Evolutionary conservation across 441 rosid species (phyloP), one percentile per base, ranked within the genome.

Genomic region (Arabidopsis lyrata): DNA sequence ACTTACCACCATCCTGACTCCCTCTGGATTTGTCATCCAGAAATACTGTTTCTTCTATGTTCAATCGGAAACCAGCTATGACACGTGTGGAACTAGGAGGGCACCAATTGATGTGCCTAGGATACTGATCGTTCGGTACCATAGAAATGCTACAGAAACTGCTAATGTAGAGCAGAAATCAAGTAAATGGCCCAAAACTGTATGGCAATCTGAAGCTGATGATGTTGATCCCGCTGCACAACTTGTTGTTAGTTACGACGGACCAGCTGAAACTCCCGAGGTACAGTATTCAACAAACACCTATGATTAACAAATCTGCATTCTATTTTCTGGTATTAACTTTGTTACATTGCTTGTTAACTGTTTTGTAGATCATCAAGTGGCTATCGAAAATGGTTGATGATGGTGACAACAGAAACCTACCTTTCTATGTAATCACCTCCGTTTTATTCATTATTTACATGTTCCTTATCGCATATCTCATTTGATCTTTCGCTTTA

Each of bases 41-140:
- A 90, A 85, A 83, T 95, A 88, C 74, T 95, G 99, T 78, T 84
- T 84, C 66, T 95, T 90, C 86, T 95, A 93, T 81, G 89, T 95
- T 62, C 89, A 88, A 73, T 85, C 89, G 8, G 99, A 95, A 74
- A 87, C 86, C 62, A 81, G 89, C 81, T 88, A 85, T 84, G 97
- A 92, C 62, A 91, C 98, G 6, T 95, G 99, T 80, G 99, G 99
- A 79, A 91, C 92, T 52, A 87, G 96, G 84, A 93, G 84, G 76
- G 91, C 83, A 72, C 80, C 88, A 29, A 56, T 62, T 72, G 97
- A 95, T 82, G 88, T 88, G 61, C 97, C 99, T 48, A 80, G 79
- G 83, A 71, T 95, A 82, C 86, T 95, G 85, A 86, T 95, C 42
- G 83, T 95, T 27, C 96, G 98, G 31, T 95, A 91, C 81, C 89